Evolutionary conservation across 2,329 filamentous ascomycete genomes (phyloP).

Genomic region (Scedosporium boydii): DNA sequence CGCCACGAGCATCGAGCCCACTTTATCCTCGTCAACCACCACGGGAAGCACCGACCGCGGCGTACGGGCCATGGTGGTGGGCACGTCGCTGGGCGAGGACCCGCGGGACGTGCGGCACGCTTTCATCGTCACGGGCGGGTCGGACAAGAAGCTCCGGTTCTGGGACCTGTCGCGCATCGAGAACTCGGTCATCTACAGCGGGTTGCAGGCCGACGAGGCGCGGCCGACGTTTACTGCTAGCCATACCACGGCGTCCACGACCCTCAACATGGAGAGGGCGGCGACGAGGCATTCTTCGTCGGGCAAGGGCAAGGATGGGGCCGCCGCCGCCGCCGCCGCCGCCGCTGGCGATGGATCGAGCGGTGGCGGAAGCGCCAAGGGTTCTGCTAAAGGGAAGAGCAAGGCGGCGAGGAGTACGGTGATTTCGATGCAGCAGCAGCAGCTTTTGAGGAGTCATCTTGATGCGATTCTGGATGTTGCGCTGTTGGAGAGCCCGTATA

Average conservation of each 20-base stretch:
- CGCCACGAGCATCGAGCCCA: slow-evolving; percentile 61
- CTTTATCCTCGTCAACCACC: background rate
- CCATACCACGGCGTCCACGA: slow-evolving; percentile 53
- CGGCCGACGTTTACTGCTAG: slow-evolving; percentile 63
- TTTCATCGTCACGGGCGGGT: slow-evolving; percentile 79
- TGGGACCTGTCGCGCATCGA: slow-evolving; percentile 82
- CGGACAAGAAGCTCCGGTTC: slow-evolving; percentile 84
- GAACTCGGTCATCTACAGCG: slow-evolving; percentile 71
- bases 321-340: slow-evolving; percentile 11
- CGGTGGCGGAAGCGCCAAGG: slow-evolving; percentile 19
- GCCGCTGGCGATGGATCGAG: slow-evolving; percentile 4
- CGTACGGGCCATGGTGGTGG: slow-evolving; percentile 66
- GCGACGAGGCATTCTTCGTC: slow-evolving; percentile 20
- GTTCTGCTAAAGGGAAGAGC: background rate
- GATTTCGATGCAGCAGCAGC: slow-evolving; percentile 79
- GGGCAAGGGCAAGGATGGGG: slow-evolving; percentile 17
- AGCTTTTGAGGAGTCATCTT: slow-evolving; percentile 75
- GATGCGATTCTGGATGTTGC: slow-evolving; percentile 83
- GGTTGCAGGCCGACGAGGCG: slow-evolving; percentile 58
- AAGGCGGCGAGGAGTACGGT: slow-evolving; percentile 42
- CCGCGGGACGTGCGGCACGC: slow-evolving; percentile 65
- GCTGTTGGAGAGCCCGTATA: slow-evolving; percentile 81
- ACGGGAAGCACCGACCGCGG: slow-evolving; percentile 48
- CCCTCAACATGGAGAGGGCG: slow-evolving; percentile 56
- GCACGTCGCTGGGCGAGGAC: slow-evolving; percentile 62